These are phyloP conservation scores for Gamarada debralockiae DNA, from an alignment of 495 filamentous ascomycete genomes.

Conservation along the genomic window DNA sequence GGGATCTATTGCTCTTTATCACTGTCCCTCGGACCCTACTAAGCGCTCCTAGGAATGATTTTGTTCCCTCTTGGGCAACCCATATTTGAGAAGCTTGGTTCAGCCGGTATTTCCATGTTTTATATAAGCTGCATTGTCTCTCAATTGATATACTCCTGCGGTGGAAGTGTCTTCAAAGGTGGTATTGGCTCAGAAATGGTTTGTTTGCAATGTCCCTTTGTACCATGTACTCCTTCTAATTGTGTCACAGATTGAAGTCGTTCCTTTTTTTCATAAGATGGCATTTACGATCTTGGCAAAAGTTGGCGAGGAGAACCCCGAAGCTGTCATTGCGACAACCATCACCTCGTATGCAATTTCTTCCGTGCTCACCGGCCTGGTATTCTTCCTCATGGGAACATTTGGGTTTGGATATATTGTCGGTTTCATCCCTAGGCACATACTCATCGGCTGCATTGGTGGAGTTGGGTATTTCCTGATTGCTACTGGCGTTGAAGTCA, in stretches of 20 bases:
- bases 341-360: conserved; percentile 88
- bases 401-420: conserved; percentile 86
- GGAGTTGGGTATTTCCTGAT: conserved; percentile 97
- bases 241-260: conserved; percentile 69
- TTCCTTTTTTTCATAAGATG: conserved; percentile 98
- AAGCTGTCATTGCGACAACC: conserved; percentile 86
- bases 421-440: conserved; percentile 93
- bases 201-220: conserved; percentile 3
- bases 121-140: conserved; percentile 96
- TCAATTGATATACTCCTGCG: conserved; percentile 84
- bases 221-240: neutral
- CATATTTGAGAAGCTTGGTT: conserved; percentile 76
- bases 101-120: conserved; percentile 96
- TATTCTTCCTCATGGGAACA: conserved; percentile 86
- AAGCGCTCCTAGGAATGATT: conserved; percentile 65
- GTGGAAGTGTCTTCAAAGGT: conserved; percentile 84
- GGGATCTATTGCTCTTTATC: neutral
- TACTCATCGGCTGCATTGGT: conserved; percentile 95
- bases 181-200: conserved; percentile 96
- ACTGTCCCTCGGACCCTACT: neutral
- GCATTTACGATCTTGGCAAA: conserved; percentile 77
- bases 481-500: conserved; percentile 88
- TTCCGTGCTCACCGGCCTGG: conserved; percentile 82
- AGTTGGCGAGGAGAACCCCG: conserved; percentile 75
- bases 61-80: conserved; percentile 85